Evolutionary conservation across 2,329 filamentous ascomycete genomes (phyloP).

Genomic region (Trichophyton rubrum): DNA sequence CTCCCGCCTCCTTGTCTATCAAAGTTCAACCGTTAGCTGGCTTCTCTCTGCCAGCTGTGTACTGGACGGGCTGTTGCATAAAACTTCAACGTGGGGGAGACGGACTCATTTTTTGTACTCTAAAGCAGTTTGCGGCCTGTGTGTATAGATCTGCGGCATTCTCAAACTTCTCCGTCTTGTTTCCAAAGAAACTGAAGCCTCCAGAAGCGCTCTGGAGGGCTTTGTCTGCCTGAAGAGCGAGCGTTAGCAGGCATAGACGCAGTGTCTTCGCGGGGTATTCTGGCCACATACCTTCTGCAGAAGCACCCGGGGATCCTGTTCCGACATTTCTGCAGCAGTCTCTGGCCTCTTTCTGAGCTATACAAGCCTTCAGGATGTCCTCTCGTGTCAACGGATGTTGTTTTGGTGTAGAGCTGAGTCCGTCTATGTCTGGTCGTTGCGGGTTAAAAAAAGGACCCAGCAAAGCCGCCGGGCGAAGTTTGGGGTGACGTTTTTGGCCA

Average conservation of each 20-base stretch:
- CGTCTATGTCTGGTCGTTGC: background rate
- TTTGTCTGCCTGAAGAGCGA: slow-evolving; percentile 64
- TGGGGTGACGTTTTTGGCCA: slow-evolving; percentile 1
- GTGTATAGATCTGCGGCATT: slow-evolving; percentile 76
- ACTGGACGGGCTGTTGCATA: background rate
- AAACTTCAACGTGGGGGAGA: slow-evolving; percentile 9
- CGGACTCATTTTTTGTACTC: slow-evolving; percentile 71
- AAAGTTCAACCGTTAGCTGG: background rate
- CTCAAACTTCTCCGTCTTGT: slow-evolving; percentile 76
- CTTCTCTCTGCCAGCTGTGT: background rate
- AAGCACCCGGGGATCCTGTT: slow-evolving; percentile 59
- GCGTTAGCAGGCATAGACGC: slow-evolving; percentile 12
- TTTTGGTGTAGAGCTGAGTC: background rate
- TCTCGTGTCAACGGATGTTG: background rate
- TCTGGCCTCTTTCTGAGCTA: background rate
- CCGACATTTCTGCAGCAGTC: slow-evolving; percentile 38
- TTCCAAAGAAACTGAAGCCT: slow-evolving; percentile 84
- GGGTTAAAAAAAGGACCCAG: too few relatives aligned
- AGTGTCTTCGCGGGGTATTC: slow-evolving; percentile 12
- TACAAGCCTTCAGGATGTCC: background rate
- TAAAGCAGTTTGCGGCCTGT: slow-evolving; percentile 83
- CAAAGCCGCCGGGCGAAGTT: background rate
- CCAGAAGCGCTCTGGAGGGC: slow-evolving; percentile 57
- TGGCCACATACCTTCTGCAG: slow-evolving; percentile 54
- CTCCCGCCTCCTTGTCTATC: slow-evolving; percentile 69